Conservation (phyloP, 1,284 basidiomycete species). For the Leccinum angustisporum region DNA sequence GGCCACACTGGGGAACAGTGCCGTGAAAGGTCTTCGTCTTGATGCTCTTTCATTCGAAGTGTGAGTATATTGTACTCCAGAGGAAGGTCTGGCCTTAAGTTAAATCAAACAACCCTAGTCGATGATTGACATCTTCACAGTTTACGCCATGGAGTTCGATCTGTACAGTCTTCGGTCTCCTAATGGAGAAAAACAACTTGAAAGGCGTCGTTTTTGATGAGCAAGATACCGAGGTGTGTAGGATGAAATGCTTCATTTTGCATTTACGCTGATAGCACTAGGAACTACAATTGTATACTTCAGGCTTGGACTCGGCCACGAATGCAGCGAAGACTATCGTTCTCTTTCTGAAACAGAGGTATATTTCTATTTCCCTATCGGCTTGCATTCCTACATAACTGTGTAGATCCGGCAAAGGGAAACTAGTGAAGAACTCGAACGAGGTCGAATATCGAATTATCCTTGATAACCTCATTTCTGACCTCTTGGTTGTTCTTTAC, state of each 20-base stretch:
- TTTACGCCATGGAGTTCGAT: constrained; percentile 84
- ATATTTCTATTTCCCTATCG: constrained; percentile 5
- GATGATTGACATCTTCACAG: constrained; percentile 36
- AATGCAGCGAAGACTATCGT: constrained; percentile 84
- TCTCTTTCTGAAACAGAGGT: constrained; percentile 81
- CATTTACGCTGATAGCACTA: constrained; percentile 28
- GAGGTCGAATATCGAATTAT: constrained; percentile 90
- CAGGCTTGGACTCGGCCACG: constrained; percentile 75
- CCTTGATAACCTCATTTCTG: constrained; percentile 86
- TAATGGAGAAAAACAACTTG: constrained; percentile 45
- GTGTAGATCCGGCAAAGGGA: constrained; percentile 73
- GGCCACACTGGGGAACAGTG: constrained; percentile 65
- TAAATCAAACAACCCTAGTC: not conserved
- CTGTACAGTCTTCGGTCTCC: constrained; percentile 86
- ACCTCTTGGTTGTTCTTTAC: constrained; percentile 88
- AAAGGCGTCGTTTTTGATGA: constrained; percentile 62
- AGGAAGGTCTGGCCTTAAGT: constrained; percentile 55
- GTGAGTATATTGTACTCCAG: constrained; percentile 46
- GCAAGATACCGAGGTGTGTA: constrained; percentile 57
- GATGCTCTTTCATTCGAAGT: constrained; percentile 83
- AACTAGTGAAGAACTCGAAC: constrained; percentile 82
- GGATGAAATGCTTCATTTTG: not conserved
- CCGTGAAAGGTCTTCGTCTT: constrained; percentile 79
- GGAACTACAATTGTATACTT: constrained; percentile 67
- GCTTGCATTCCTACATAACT: not conserved